Evolutionary conservation across 192 early-diverging fungal genomes (phyloP).

Genomic region (Funneliformis mosseae): DNA sequence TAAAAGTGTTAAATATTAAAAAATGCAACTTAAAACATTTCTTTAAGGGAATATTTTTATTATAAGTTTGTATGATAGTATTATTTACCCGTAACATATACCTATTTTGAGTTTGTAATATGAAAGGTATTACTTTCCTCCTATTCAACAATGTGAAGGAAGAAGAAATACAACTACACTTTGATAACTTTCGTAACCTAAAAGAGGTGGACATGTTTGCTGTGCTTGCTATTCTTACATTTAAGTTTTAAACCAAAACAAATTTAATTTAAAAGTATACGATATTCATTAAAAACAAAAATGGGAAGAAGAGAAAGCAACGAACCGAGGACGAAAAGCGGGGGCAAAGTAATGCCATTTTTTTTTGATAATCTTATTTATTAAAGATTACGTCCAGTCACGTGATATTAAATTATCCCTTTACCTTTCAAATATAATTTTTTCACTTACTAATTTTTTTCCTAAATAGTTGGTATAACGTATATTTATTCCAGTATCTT

Average conservation of each 20-base stretch:
- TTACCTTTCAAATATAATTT: no score
- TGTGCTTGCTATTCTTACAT: neutral
- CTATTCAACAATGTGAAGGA: neutral
- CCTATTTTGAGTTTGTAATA: conserved; percentile 6
- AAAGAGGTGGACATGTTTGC: neutral
- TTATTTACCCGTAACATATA: conserved; percentile 16
- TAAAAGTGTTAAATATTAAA: neutral
- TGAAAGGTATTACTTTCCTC: neutral
- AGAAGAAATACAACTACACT: neutral
- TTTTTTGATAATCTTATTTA: no score
- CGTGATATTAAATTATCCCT: no score
- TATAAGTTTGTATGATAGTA: neutral
- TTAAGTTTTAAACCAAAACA: neutral
- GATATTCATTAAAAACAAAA: no score
- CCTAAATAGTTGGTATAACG: no score
- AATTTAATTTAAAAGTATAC: no score
- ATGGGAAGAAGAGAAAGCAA: no score
- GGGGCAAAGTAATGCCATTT: no score
- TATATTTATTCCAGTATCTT: no score
- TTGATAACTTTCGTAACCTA: neutral
- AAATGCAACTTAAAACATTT: neutral
- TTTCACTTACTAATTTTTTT: no score
- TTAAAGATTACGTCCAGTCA: no score
- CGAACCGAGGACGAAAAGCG: no score
- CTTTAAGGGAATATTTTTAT: neutral